A percentile compares a stretch with the other conserved stretches of the same genome.
These are phyloP conservation scores for Botrytis paeoniae DNA, from an alignment of 2,329 filamentous ascomycete genomes.

Conservation along the genomic window DNA sequence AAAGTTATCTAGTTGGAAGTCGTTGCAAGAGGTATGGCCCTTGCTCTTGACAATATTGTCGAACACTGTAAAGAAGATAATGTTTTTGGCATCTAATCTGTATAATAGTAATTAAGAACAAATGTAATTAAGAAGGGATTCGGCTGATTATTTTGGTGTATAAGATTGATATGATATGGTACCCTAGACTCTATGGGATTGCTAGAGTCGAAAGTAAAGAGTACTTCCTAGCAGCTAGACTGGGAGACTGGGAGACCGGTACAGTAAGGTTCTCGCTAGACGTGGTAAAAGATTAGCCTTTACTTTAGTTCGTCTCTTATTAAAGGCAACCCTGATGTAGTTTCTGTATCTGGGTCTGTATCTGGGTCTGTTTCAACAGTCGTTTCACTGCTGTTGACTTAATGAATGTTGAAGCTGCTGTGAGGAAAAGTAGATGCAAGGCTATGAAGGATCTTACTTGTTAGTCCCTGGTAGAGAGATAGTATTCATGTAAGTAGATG, in stretches of 20 bases:
- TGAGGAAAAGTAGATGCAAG: background rate
- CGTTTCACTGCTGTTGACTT: background rate
- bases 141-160: slow-evolving; percentile 1
- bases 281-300: background rate
- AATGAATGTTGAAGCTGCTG: background rate
- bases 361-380: background rate
- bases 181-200: background rate
- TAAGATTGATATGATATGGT: slow-evolving; percentile 1
- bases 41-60: slow-evolving; percentile 29
- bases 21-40: slow-evolving; percentile 16
- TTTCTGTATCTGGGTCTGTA: background rate
- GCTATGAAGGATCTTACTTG: background rate
- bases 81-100: slow-evolving; percentile 34
- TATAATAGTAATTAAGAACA: slow-evolving; percentile 27
- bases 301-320: background rate
- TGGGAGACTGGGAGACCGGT: background rate
- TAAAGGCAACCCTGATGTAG: background rate
- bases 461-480: background rate
- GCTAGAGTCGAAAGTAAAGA: background rate
- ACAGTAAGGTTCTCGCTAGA: slow-evolving; percentile 20
- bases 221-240: background rate
- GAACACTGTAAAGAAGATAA: slow-evolving; percentile 28
- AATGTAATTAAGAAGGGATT: slow-evolving; percentile 22
- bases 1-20: slow-evolving; percentile 24
- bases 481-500: background rate